Percentiles rank a stretch among this genome's conserved stretches.
These are phyloP conservation scores for Areca catechu DNA, from an alignment of 176 grass and related monocot genomes.

Conservation along the genomic window DNA sequence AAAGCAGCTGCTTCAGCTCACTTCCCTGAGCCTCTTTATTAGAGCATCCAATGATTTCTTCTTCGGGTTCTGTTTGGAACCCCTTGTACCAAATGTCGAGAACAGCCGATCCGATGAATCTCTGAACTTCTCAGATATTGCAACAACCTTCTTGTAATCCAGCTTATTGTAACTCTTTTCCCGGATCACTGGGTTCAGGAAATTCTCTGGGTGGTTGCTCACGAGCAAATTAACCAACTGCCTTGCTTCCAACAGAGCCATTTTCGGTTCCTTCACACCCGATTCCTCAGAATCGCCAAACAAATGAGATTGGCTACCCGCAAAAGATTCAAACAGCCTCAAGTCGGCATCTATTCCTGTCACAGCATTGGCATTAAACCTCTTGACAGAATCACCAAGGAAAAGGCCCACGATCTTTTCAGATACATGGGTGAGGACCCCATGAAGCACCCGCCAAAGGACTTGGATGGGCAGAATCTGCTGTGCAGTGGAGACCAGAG, in stretches of 20 bases:
- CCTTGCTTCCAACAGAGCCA: slow-evolving; percentile 61
- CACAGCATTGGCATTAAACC: slow-evolving; percentile 81
- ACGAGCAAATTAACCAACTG: slow-evolving; percentile 90
- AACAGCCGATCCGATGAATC: slow-evolving; percentile 94
- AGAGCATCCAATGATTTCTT: slow-evolving; percentile 82
- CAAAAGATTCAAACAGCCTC: slow-evolving; percentile 79
- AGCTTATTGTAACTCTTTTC: slow-evolving; percentile 91
- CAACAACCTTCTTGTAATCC: slow-evolving; percentile 78
- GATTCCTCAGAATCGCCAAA: slow-evolving; percentile 51
- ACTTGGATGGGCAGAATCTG: slow-evolving; percentile 75
- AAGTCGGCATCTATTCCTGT: slow-evolving; percentile 76
- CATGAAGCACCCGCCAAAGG: slow-evolving; percentile 58
- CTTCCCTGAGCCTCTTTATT: slow-evolving; percentile 89
- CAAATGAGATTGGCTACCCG: slow-evolving; percentile 47
- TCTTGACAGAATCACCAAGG: slow-evolving; percentile 72
- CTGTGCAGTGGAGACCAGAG: slow-evolving; percentile 66
- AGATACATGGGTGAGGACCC: slow-evolving; percentile 66
- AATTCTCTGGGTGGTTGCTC: slow-evolving; percentile 88
- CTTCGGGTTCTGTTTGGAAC: slow-evolving; percentile 64
- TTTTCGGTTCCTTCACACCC: slow-evolving; percentile 53
- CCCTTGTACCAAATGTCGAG: slow-evolving; percentile 68
- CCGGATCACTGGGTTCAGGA: slow-evolving; percentile 82
- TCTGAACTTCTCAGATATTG: slow-evolving; percentile 88
- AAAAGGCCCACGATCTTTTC: slow-evolving; percentile 71
- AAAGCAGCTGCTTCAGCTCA: slow-evolving; percentile 35